These are phyloP conservation scores for Pichia sp. DNA, from an alignment of 1,139 yeast species.

Conservation along the genomic window DNA sequence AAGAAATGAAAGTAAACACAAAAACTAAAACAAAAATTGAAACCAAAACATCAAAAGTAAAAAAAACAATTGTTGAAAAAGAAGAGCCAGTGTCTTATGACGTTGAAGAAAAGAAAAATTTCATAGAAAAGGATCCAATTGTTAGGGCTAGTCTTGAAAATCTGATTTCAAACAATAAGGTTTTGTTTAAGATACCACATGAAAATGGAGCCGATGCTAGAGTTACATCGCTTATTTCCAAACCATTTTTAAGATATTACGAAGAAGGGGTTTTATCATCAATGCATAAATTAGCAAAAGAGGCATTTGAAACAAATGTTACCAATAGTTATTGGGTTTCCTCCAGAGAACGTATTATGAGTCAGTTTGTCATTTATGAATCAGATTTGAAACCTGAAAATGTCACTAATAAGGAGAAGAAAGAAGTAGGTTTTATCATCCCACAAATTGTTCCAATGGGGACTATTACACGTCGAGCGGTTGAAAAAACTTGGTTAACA, in stretches of 20 bases:
- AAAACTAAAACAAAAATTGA: neutral
- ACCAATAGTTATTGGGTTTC: slow-evolving; percentile 92
- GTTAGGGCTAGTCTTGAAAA: slow-evolving; percentile 20
- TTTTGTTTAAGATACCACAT: slow-evolving; percentile 74
- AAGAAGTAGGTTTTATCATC: slow-evolving; percentile 62
- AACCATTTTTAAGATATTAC: slow-evolving; percentile 62
- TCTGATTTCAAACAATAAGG: slow-evolving; percentile 9
- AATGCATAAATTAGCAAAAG: slow-evolving; percentile 63
- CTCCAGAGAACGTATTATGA: slow-evolving; percentile 72
- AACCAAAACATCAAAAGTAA: too few relatives aligned
- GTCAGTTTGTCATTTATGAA: slow-evolving; percentile 72
- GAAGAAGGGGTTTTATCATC: slow-evolving; percentile 72
- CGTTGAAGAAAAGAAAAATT: neutral
- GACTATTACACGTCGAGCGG: slow-evolving; percentile 91
- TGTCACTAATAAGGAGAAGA: neutral
- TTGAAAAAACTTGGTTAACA: slow-evolving; percentile 95
- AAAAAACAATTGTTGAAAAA: neutral
- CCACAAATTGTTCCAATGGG: slow-evolving; percentile 93
- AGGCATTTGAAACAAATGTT: slow-evolving; percentile 70
- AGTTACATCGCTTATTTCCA: slow-evolving; percentile 76
- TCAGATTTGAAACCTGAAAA: slow-evolving; percentile 14
- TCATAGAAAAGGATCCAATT: slow-evolving; percentile 11
- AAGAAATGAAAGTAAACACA: neutral
- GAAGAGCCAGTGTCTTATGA: neutral
- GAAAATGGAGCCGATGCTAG: slow-evolving; percentile 75